A percentile compares a stretch with the other conserved stretches of the same genome.
Evolutionary conservation across 2,329 filamentous ascomycete genomes (phyloP).

Genomic region (Sporothrix mexicana): DNA sequence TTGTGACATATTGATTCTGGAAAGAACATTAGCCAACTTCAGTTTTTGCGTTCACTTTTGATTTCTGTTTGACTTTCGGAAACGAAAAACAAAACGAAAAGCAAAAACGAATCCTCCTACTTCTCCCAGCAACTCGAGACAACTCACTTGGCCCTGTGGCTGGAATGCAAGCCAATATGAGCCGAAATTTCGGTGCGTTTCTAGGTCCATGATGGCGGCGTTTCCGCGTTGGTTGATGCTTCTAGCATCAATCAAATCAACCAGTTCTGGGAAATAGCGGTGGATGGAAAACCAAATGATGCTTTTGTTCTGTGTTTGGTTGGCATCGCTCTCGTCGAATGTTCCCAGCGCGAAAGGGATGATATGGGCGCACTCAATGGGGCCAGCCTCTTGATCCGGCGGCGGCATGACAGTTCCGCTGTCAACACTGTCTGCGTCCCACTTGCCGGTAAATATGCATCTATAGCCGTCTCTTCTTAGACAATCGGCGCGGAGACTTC

Average conservation of each 20-base stretch:
- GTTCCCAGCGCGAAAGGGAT: constrained; percentile 30
- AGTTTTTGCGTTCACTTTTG: too few species aligned
- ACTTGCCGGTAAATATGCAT: not conserved
- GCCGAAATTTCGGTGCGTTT: not conserved
- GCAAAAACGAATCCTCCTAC: too few species aligned
- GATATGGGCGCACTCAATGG: constrained; percentile 32
- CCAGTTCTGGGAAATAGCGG: constrained; percentile 32
- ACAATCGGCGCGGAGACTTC: not conserved
- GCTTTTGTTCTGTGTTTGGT: constrained; percentile 28
- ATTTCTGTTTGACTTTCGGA: too few species aligned
- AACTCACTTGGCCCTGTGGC: not conserved
- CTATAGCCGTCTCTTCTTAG: not conserved
- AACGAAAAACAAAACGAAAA: too few species aligned
- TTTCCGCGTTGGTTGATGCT: constrained; percentile 30
- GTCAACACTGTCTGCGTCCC: not conserved
- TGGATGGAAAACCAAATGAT: constrained; percentile 31
- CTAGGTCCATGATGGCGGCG: not conserved
- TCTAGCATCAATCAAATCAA: constrained; percentile 23
- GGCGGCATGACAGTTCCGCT: not conserved
- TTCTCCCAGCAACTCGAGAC: too few species aligned
- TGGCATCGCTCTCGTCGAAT: constrained; percentile 29
- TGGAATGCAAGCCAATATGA: not conserved
- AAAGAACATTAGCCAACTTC: too few species aligned
- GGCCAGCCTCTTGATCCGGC: not conserved
- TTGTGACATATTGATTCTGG: too few species aligned